Conservation (phyloP, 768 basidiomycete species). For the Fistulinella prunicolor region DNA sequence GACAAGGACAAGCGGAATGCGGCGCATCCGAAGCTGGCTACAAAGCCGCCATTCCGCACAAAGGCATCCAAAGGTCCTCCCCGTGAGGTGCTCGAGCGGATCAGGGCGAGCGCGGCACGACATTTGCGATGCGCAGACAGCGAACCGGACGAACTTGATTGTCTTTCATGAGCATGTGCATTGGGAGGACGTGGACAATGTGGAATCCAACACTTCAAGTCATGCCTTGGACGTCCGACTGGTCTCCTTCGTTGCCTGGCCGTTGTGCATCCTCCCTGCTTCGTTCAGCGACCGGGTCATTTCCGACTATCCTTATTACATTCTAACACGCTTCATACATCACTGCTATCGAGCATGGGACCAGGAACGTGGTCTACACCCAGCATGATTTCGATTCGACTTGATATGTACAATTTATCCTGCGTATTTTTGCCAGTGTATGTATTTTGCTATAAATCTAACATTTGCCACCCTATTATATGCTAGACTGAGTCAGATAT, state of each 20-base stretch:
- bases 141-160: conserved; percentile 48
- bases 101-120: conserved; percentile 31
- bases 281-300: not conserved
- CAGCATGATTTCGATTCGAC: too few relatives aligned
- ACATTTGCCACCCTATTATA: too few relatives aligned
- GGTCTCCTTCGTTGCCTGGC: too few relatives aligned
- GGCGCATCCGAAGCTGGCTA: not conserved
- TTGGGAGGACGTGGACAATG: too few relatives aligned
- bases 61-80: conserved; percentile 36
- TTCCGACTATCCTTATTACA: not conserved
- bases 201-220: too few relatives aligned
- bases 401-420: too few relatives aligned
- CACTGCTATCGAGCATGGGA: not conserved
- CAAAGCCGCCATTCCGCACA: conserved; percentile 2
- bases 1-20: not conserved
- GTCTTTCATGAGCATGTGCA: conserved; percentile 41
- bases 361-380: too few relatives aligned
- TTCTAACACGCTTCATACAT: not conserved
- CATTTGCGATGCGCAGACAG: conserved; percentile 22
- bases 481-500: too few relatives aligned
- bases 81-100: conserved; percentile 37
- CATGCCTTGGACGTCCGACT: too few relatives aligned
- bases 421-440: not conserved
- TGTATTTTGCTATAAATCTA: conserved; percentile 4
- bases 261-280: too few relatives aligned